Conservation (phyloP, 495 filamentous ascomycete genomes). For the Clavariopsis aquatica region DNA sequence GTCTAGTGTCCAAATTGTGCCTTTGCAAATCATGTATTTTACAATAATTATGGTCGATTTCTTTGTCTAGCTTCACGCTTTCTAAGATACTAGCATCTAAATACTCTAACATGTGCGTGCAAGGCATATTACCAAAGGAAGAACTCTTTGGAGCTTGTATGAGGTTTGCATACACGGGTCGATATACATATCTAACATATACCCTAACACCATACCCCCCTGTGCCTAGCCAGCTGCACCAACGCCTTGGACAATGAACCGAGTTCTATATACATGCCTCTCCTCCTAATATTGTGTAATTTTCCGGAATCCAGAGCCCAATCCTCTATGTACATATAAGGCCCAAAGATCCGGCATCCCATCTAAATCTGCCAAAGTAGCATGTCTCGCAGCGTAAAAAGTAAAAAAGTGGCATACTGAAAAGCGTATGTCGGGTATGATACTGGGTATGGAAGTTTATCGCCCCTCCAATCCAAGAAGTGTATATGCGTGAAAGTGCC, state of each 20-base stretch:
- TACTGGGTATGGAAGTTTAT: neutral
- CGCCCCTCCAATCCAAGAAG: neutral
- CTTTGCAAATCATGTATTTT: too few species aligned
- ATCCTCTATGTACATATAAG: neutral
- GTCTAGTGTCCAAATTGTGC: too few species aligned
- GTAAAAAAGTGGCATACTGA: neutral
- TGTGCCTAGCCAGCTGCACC: neutral
- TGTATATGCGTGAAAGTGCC: neutral
- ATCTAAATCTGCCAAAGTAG: too few species aligned
- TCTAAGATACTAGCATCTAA: too few species aligned
- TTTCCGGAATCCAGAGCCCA: too few species aligned
- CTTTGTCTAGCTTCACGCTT: too few species aligned
- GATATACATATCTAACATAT: neutral
- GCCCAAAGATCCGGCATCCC: too few species aligned
- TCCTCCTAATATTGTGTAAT: too few species aligned
- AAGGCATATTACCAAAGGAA: too few species aligned
- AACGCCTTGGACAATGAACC: neutral
- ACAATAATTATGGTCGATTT: too few species aligned
- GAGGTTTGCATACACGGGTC: neutral
- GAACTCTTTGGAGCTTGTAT: too few species aligned
- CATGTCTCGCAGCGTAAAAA: neutral
- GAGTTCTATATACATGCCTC: neutral
- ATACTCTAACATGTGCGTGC: too few species aligned
- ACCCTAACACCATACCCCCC: neutral
- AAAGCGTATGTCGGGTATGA: neutral